These are phyloP conservation scores for Beverwykella pulmonaria DNA, from an alignment of 495 filamentous ascomycete genomes.

Conservation along the genomic window DNA sequence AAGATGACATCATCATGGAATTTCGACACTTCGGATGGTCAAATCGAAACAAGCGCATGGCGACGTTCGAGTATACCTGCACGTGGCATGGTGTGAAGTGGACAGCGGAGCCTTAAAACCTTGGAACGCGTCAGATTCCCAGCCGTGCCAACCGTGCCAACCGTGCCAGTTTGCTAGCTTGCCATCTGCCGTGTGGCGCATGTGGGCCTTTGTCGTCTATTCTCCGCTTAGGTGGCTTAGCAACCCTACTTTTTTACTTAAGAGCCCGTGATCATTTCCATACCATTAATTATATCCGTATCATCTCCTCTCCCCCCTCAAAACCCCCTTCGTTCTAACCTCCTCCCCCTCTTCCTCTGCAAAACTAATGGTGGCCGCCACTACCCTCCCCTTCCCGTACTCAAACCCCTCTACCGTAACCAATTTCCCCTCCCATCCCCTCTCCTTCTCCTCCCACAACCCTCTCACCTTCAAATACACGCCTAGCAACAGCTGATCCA, in stretches of 20 bases:
- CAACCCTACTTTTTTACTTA: no score
- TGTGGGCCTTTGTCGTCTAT: no score
- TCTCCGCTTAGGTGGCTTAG: no score
- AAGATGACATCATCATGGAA: constrained; percentile 16
- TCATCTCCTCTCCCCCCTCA: not conserved
- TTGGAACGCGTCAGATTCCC: not conserved
- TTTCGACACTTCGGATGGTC: not conserved
- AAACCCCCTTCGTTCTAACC: not conserved
- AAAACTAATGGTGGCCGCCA: constrained; percentile 13
- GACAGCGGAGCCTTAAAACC: not conserved
- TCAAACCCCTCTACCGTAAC: not conserved
- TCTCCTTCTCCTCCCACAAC: constrained; percentile 22
- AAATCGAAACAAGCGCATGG: constrained; percentile 4
- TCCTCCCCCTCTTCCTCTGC: constrained; percentile 8
- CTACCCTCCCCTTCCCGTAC: not conserved
- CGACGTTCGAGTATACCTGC: not conserved
- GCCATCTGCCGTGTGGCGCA: not conserved
- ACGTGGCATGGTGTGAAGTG: not conserved
- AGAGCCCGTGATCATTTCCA: no score
- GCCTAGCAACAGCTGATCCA: not conserved
- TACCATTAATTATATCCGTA: no score
- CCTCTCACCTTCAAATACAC: not conserved
- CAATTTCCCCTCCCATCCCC: constrained; percentile 17
- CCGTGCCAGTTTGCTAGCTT: no score
- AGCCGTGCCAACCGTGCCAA: no score